Base-by-base conservation (phyloP, 2,329 filamentous ascomycete genomes). In the Sporothrix dimorphospora region DNA sequence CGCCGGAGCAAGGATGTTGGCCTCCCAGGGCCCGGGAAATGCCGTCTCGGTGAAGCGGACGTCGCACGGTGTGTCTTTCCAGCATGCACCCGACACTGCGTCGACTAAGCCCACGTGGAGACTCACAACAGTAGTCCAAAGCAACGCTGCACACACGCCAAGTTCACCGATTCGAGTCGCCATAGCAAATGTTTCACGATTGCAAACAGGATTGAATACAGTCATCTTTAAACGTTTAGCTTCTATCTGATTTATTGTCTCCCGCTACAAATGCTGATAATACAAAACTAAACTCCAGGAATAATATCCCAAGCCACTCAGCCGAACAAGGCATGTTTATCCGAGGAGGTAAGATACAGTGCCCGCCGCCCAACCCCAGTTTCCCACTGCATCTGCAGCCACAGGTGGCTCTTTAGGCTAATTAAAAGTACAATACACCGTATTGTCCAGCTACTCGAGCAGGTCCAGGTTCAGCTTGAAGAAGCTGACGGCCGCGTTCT, bases 11-110 rank as follows among this genome's bases (percentile, higher is more conserved):
- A 84, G 89, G 66, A 87, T 90, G 75, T 88, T 86, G 0, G 82
- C 78, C 42, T 90, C 85, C 88, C 89, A 90, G 19, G 79, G 79
- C 0, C 88, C 88, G 1, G 83, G 81, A 73, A 90, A 90, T 0
- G 87, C 83, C 7, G 85, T 77, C 6, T 83, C 78, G 11, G 77
- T 77, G 3, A 87, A 84, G 3, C 84, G 84, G 24, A 81, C 85
- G 63, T 69, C 66, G 76, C 89, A 91, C 24, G 82, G 77, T 1
- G 85, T 86, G 70, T 88, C 78, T 72, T 85, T 81, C 88, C 88
- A 90, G 77, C 88, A 90, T 47, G 16, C 8, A 12, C 34, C 14
- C 9, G 57, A 21, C 8, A 19, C 19, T 16, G 19, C 30, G 3
- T 61, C 34, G 3, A n/a, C 55, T 9, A 14, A 8, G n/a, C 3